phyloP scores from a whole-genome alignment of 176 grass and related monocot species.

The Triticum timopheevii region DNA sequence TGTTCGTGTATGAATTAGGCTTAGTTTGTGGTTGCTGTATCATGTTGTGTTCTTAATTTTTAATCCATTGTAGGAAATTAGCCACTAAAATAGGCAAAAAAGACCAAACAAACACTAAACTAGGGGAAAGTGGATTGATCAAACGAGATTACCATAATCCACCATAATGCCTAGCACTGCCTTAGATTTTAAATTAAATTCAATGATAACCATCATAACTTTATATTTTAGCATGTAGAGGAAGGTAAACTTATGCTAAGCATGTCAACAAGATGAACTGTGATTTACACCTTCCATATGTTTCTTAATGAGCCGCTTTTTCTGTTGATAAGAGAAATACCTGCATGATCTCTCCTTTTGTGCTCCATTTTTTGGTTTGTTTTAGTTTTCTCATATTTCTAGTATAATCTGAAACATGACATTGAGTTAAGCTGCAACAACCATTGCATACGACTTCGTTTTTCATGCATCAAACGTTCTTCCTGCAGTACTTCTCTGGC shows the following conservation, averaged over 20 bases:
- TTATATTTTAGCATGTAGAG: not conserved
- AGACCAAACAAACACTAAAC: not conserved
- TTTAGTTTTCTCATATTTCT: conserved; percentile 16
- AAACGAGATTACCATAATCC: not conserved
- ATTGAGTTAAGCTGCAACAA: not conserved
- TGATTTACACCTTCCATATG: not conserved
- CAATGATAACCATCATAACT: not conserved
- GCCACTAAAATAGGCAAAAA: not conserved
- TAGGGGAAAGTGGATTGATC: not conserved
- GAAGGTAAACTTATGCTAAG: not conserved
- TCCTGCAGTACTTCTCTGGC: conserved; percentile 81
- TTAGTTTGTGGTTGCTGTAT: not conserved
- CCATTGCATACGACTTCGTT: not conserved
- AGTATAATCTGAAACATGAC: not conserved
- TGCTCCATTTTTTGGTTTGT: not conserved
- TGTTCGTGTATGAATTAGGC: not conserved
- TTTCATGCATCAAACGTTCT: not conserved
- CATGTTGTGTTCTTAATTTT: not conserved
- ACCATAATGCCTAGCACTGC: not conserved
- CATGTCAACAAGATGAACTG: not conserved
- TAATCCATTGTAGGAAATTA: not conserved
- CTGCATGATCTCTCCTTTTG: not conserved
- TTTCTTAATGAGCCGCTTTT: not conserved
- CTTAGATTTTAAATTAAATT: not conserved
- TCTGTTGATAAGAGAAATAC: not conserved